A percentile compares a stretch with the other conserved stretches of the same genome.
phyloP scores from a whole-genome alignment of 352 stramenopile species.

The Phytophthora pistaciae region DNA sequence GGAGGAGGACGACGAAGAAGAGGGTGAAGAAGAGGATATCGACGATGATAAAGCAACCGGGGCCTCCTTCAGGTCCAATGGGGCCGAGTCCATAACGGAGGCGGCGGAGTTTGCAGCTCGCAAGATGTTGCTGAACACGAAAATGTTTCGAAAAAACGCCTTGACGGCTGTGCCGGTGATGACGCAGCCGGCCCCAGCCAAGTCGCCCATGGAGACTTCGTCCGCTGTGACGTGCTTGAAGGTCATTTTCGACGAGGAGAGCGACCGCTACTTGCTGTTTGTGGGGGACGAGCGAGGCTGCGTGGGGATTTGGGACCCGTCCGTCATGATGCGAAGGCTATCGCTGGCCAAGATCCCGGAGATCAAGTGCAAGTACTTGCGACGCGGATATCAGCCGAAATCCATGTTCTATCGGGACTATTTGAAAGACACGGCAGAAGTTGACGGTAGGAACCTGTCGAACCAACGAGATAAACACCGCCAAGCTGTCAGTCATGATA shows the following conservation, averaged over 20 bases:
- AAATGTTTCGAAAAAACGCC: slow-evolving; percentile 32
- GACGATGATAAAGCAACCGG: not conserved
- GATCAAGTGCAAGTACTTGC: slow-evolving; percentile 66
- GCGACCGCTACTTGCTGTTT: slow-evolving; percentile 58
- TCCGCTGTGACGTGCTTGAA: slow-evolving; percentile 61
- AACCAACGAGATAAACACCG: slow-evolving; percentile 32
- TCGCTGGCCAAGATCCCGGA: slow-evolving; percentile 67
- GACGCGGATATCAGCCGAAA: slow-evolving; percentile 69
- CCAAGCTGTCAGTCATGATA: slow-evolving; percentile 23
- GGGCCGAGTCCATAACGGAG: slow-evolving; percentile 44
- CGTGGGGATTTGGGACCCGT: slow-evolving; percentile 62
- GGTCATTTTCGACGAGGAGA: slow-evolving; percentile 59
- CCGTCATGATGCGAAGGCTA: slow-evolving; percentile 55
- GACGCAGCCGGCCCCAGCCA: not conserved
- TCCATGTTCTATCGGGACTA: slow-evolving; percentile 69
- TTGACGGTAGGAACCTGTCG: slow-evolving; percentile 4
- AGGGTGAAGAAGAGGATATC: slow-evolving; percentile 11
- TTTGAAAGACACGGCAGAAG: slow-evolving; percentile 45
- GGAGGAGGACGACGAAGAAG: slow-evolving; percentile 23
- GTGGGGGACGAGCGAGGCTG: slow-evolving; percentile 64
- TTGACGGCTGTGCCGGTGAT: slow-evolving; percentile 16
- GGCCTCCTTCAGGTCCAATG: not conserved
- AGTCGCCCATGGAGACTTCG: slow-evolving; percentile 15
- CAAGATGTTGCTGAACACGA: slow-evolving; percentile 47
- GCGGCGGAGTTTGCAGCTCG: slow-evolving; percentile 39